Evolutionary conservation across 345 rosid species (phyloP).

Genomic region (Eucalyptus caleyi): DNA sequence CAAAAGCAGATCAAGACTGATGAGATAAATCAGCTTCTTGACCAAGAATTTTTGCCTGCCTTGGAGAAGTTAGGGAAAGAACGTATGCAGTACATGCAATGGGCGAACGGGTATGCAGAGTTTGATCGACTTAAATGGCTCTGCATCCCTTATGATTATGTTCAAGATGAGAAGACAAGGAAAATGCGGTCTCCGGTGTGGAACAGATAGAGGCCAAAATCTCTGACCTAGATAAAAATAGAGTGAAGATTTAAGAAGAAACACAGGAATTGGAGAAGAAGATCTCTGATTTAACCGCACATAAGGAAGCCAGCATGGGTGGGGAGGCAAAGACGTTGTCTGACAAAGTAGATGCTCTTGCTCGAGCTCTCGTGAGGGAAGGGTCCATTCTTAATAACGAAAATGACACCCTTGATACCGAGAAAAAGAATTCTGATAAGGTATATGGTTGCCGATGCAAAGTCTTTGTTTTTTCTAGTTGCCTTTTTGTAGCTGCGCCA

Average conservation of each 20-base stretch:
- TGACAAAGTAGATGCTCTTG: constrained; percentile 58
- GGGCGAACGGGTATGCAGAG: constrained; percentile 86
- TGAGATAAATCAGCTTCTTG: constrained; percentile 89
- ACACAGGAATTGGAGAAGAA: constrained; percentile 55
- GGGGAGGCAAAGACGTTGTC: constrained; percentile 72
- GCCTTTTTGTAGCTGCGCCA: background rate
- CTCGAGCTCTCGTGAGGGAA: constrained; percentile 62
- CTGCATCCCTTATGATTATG: constrained; percentile 62
- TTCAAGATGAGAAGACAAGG: constrained; percentile 59
- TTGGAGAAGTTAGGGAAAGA: constrained; percentile 87
- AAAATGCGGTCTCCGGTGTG: constrained; percentile 38
- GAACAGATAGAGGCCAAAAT: constrained; percentile 37
- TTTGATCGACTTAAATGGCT: constrained; percentile 61
- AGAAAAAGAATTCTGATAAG: constrained; percentile 64
- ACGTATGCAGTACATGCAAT: constrained; percentile 83
- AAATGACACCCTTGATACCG: constrained; percentile 68
- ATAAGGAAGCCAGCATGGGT: constrained; percentile 85
- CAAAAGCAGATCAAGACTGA: constrained; percentile 92
- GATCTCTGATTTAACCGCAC: constrained; percentile 45
- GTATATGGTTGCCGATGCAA: constrained; percentile 7
- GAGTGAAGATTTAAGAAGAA: constrained; percentile 24
- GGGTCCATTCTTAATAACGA: constrained; percentile 55
- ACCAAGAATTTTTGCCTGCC: constrained; percentile 82
- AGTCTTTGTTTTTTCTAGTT: background rate
- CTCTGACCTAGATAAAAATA: constrained; percentile 32